Conservation (phyloP, 768 basidiomycete genomes). For the Phylloporus scabripes region DNA sequence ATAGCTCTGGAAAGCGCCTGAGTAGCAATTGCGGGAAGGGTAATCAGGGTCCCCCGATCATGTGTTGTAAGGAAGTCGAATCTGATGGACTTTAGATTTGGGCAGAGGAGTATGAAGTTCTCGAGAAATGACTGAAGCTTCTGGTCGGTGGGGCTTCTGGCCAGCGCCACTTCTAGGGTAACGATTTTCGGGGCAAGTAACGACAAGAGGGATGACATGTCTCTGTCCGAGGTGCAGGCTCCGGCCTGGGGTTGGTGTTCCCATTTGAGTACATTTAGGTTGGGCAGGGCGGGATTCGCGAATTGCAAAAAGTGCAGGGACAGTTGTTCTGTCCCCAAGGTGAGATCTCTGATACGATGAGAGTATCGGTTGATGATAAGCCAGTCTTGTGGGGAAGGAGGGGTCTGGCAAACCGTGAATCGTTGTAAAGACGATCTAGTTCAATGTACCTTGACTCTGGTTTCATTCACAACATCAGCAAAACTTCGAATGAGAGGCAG, state of each 20-base stretch:
- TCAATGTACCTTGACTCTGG: background rate
- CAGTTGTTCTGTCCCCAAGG: background rate
- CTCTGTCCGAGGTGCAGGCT: background rate
- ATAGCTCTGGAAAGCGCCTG: background rate
- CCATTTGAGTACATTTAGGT: constrained; percentile 2
- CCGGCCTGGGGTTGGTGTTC: background rate
- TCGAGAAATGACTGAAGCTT: background rate
- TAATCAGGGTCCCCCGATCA: background rate
- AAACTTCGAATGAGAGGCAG: constrained; percentile 1
- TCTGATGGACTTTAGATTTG: background rate
- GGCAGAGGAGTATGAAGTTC: background rate
- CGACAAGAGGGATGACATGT: background rate
- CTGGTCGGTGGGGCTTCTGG: background rate
- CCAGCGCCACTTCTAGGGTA: background rate
- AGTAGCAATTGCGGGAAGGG: background rate
- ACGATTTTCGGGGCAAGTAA: background rate
- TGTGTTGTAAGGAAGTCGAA: background rate
- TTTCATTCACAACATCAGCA: background rate
- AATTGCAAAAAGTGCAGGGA: background rate
- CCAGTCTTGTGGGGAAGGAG: background rate
- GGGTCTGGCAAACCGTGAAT: background rate
- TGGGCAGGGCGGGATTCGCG: background rate
- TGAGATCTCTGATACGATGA: background rate
- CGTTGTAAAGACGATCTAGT: too few relatives aligned
- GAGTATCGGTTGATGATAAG: background rate